A percentile compares a stretch with the other conserved stretches of the same genome.
phyloP scores from a whole-genome alignment of 2,329 filamentous ascomycete species.

The Ophiosphaerella herpotricha region DNA sequence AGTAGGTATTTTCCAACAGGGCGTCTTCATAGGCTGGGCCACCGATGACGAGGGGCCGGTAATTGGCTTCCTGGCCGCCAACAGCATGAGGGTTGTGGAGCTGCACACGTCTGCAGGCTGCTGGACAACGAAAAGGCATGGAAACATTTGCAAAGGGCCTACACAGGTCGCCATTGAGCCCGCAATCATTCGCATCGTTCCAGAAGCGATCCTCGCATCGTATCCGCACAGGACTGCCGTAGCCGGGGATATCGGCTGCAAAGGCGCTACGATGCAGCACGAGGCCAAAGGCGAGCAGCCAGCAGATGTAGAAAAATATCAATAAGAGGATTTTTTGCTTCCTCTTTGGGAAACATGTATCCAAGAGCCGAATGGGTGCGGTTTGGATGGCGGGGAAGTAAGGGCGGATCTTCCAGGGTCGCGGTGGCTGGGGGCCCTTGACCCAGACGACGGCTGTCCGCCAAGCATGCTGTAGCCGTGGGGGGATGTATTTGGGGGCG shows the following conservation, averaged over 20 bases:
- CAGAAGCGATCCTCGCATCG: conserved; percentile 73
- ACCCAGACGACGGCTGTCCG: conserved; percentile 50
- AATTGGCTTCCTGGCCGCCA: conserved; percentile 66
- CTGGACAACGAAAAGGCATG: conserved; percentile 76
- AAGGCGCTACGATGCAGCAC: conserved; percentile 68
- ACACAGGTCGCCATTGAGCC: conserved; percentile 74
- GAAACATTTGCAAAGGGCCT: conserved; percentile 73
- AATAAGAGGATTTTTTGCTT: conserved; percentile 65
- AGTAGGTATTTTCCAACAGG: conserved; percentile 60
- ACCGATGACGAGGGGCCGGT: conserved; percentile 60
- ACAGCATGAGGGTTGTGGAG: conserved; percentile 76
- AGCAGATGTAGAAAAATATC: conserved; percentile 64
- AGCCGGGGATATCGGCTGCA: conserved; percentile 66
- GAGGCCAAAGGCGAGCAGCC: conserved; percentile 71
- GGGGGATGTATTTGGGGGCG: conserved; percentile 52
- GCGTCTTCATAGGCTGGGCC: conserved; percentile 51
- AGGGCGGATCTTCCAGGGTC: conserved; percentile 54
- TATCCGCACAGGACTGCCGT: conserved; percentile 68
- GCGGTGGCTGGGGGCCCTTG: conserved; percentile 54
- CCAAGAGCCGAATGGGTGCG: conserved; percentile 66
- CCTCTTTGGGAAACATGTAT: conserved; percentile 64
- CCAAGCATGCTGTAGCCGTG: conserved; percentile 56
- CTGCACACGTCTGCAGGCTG: conserved; percentile 68
- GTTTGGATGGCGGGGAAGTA: conserved; percentile 70
- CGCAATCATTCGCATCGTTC: conserved; percentile 70